Base-by-base conservation (phyloP, 192 early-diverging fungal species). In the Umbelopsis isabellina region DNA sequence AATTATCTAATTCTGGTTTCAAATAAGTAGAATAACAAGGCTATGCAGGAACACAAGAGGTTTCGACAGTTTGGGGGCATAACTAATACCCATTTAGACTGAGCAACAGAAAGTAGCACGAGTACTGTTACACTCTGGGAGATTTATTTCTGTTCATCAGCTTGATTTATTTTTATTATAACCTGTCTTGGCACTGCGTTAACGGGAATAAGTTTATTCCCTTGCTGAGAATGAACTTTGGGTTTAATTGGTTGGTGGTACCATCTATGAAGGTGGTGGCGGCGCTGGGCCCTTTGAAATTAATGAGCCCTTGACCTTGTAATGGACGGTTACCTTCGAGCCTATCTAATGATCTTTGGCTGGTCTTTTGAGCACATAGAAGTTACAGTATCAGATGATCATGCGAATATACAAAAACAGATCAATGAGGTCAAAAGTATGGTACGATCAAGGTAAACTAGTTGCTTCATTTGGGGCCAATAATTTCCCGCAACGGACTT, bases 161-260 rank as follows among this genome's bases (percentile, higher is more conserved):
- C 25, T 33, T 7, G 25, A 8, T 2, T 52, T 52, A 21, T 23
- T 25, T 25, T 12, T 13, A 13, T 35, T 25, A 11, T n/a, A 61
- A 11, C 3, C 27, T 12, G 55, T 61, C 55, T 61, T 61, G 55
- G 55, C 55, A 35, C 23, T 15, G 16, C 30, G n/a, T 37, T 18
- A 15, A 30, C 55, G 48, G 48, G 48, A 33, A 61, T 58, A 61
- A 61, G 55, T 33, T 61, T 61, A 27, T 61, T 35, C 30, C 2
- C 33, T 1, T 15, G 23, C 55, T 61, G 55, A 61, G 55, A 61
- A 25, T 61, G 27, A 61, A 61, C 18, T 35, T 49, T 49, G 48
- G 15, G 18, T 16, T 49, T 49, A 49, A 49, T 49, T 16, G 20
- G 48, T 6, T 49, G 48, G 20, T 49, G 15, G 48, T 21, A 49